Evolutionary conservation across 208 protist genomes (phyloP).

Genomic region (Trypanosoma grayi): DNA sequence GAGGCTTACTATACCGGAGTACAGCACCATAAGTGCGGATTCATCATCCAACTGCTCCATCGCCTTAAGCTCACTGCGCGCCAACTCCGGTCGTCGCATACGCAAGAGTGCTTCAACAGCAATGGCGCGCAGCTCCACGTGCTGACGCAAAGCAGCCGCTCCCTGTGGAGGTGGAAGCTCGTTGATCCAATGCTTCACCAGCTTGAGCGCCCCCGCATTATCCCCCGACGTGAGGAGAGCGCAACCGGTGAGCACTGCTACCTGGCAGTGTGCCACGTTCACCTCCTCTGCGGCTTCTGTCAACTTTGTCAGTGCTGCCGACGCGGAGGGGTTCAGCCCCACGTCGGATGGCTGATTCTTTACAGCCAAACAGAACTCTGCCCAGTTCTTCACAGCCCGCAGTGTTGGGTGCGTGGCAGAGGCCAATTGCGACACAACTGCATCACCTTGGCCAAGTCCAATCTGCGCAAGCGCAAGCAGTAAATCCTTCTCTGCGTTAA

Average conservation of each 20-base stretch:
- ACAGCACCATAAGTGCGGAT: constrained; percentile 69
- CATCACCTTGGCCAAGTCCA: constrained; percentile 67
- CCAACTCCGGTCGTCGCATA: constrained; percentile 74
- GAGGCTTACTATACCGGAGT: constrained; percentile 55
- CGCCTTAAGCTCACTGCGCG: constrained; percentile 50
- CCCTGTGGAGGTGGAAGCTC: constrained; percentile 37
- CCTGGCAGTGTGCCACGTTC: constrained; percentile 20
- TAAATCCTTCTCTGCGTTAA: constrained; percentile 65
- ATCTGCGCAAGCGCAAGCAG: constrained; percentile 72
- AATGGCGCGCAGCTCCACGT: constrained; percentile 59
- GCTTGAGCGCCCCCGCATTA: constrained; percentile 39
- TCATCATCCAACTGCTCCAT: constrained; percentile 90
- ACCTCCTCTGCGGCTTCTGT: constrained; percentile 32
- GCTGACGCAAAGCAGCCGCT: constrained; percentile 22
- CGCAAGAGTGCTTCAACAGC: constrained; percentile 67
- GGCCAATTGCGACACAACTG: constrained; percentile 59
- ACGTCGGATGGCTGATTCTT: constrained; percentile 5
- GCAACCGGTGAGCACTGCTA: constrained; percentile 46
- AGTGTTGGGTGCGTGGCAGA: constrained; percentile 51
- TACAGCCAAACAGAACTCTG: constrained; percentile 39
- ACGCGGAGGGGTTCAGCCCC: constrained; percentile 11
- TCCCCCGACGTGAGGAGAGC: constrained; percentile 51
- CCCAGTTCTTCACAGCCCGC: constrained; percentile 45
- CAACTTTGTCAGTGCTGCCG: constrained; percentile 27
- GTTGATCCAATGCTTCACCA: constrained; percentile 56